phyloP scores from a whole-genome alignment of 208 protist species.

The Acanthamoeba triangularis region DNA sequence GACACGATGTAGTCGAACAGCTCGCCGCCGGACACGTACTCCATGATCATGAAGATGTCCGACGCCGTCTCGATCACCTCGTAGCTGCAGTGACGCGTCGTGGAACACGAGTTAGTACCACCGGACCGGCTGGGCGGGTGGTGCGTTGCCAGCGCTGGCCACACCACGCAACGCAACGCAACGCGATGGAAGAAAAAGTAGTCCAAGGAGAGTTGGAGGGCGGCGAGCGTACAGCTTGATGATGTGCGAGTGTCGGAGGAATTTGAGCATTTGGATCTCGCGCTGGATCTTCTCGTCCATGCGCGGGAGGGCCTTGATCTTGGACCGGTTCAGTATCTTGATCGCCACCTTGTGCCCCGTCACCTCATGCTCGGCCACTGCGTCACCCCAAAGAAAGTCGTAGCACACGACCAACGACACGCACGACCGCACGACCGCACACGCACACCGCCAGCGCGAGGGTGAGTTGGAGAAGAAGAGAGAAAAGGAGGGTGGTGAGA shows the following conservation, averaged over 20 bases:
- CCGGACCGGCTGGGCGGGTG: not conserved
- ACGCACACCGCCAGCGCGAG: no score
- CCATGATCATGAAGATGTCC: conserved; percentile 99
- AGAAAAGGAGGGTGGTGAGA: conserved; percentile 47
- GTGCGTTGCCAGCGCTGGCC: no score
- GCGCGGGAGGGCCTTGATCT: conserved; percentile 94
- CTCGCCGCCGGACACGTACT: conserved; percentile 98
- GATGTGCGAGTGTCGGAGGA: conserved; percentile 99
- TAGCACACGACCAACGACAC: no score
- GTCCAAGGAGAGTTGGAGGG: no score
- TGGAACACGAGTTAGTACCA: conserved; percentile 26
- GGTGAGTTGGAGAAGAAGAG: not conserved
- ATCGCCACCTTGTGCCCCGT: conserved; percentile 98
- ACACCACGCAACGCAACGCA: no score
- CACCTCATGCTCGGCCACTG: conserved; percentile 93
- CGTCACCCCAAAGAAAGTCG: not conserved
- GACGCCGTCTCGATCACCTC: conserved; percentile 96
- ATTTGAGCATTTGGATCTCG: conserved; percentile 99
- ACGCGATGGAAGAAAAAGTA: no score
- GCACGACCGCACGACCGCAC: not conserved
- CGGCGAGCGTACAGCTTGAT: conserved; percentile 96
- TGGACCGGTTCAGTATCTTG: conserved; percentile 99
- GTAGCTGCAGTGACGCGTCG: conserved; percentile 77
- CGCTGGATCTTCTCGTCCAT: conserved; percentile 97
- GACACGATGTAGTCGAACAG: conserved; percentile 99